Percentiles rank a stretch among this genome's conserved stretches.
These are phyloP conservation scores for Neurospora sp. DNA, from an alignment of 495 filamentous ascomycete species.

Conservation along the genomic window DNA sequence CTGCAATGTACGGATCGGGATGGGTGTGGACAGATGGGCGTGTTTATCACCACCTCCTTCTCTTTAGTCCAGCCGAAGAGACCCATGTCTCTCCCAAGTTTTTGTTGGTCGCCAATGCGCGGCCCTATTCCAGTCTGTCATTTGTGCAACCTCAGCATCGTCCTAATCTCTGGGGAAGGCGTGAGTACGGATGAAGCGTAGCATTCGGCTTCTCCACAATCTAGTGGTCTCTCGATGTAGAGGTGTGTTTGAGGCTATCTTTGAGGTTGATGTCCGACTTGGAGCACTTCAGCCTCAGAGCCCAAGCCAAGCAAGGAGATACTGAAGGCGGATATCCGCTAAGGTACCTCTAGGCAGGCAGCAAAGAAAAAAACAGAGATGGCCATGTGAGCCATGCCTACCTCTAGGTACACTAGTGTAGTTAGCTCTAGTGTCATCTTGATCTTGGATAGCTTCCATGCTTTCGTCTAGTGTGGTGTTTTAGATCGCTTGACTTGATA, in stretches of 20 bases:
- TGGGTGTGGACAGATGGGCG: not conserved
- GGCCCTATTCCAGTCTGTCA: not conserved
- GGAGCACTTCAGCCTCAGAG: not conserved
- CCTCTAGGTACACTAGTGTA: not conserved
- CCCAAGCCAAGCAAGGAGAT: not conserved
- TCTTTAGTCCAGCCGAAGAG: conserved; percentile 12
- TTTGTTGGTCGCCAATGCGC: not conserved
- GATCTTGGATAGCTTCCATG: not conserved
- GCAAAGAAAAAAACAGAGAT: not conserved
- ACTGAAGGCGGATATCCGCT: not conserved
- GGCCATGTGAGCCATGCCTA: not conserved
- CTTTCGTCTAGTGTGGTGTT: not conserved
- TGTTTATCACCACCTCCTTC: conserved; percentile 6
- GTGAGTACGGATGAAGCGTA: not conserved
- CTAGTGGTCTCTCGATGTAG: not conserved
- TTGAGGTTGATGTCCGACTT: not conserved
- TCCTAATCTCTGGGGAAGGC: not conserved
- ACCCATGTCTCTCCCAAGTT: not conserved
- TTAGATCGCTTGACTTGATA: not conserved
- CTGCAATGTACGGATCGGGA: not conserved
- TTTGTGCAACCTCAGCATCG: not conserved
- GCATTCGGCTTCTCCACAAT: conserved; percentile 9
- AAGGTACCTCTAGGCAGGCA: not conserved
- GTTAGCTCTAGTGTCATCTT: not conserved
- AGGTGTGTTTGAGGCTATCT: not conserved